Conservation (phyloP, 495 filamentous ascomycete genomes). For the Penicillium nucicola region DNA sequence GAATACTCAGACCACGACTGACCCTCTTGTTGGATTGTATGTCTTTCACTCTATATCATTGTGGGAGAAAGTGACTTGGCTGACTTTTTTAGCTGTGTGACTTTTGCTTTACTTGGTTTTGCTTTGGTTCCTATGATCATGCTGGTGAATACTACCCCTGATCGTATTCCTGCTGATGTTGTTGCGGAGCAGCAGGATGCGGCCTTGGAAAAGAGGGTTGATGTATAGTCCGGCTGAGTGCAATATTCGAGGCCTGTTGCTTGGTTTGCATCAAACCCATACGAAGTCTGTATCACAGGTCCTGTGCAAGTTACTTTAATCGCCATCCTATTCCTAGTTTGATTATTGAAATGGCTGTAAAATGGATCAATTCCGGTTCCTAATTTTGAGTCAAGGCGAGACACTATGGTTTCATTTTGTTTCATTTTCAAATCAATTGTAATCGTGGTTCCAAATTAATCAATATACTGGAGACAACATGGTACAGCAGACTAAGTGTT, state of each 20-base stretch:
- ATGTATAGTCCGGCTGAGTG: background rate
- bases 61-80: background rate
- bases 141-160: conserved; percentile 29
- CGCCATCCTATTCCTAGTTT: too few relatives aligned
- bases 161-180: conserved; percentile 28
- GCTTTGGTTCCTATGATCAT: conserved; percentile 24
- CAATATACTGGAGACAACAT: background rate
- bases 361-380: too few relatives aligned
- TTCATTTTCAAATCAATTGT: too few relatives aligned
- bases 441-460: too few relatives aligned
- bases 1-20: conserved; percentile 28
- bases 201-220: conserved; percentile 12
- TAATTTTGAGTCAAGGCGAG: too few relatives aligned
- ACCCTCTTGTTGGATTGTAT: conserved; percentile 27
- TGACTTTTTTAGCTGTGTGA: conserved; percentile 16
- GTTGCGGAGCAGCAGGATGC: conserved; percentile 26
- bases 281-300: too few relatives aligned
- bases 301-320: too few relatives aligned
- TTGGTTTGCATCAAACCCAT: too few relatives aligned
- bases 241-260: too few relatives aligned
- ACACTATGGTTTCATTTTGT: too few relatives aligned
- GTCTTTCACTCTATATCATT: background rate
- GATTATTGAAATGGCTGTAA: too few relatives aligned
- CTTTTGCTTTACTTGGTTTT: conserved; percentile 21
- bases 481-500: conserved; percentile 3